Evolutionary conservation across 225 moss, liverwort and hornwort species (phyloP), one percentile per base, ranked within the genome.

Genomic region (Straminergon stramineum): DNA sequence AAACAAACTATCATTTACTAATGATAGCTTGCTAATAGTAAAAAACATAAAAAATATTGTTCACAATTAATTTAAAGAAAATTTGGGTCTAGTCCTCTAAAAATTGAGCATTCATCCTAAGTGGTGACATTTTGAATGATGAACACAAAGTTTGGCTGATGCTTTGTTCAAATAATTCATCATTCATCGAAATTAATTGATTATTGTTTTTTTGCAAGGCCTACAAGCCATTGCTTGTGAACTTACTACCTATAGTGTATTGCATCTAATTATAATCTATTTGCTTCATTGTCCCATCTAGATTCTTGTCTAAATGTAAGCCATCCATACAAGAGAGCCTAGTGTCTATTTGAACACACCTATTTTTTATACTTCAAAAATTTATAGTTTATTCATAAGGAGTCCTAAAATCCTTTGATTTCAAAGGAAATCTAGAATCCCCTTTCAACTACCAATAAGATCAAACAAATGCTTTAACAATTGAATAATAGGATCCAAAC

Each of bases 341-440:
- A 13, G 1, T 3, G 0, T 76, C 0, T 1, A 3, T 34, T 32
- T 20, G 13, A 1, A 21, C 2, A 48, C 12, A 13, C 1, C 5
- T 52, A 21, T 13, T 20, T 76, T 12, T 20, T 52, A 0, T 5
- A 32, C 12, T 76, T 79, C 4, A 2, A 56, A 56, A 37, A 35
- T 23, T 12, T 20, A 20, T 31, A 32, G 4, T 31, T 48, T 18
- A 51, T 48, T 75, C 2, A 52, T 21, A 13, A 0, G 0, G 5
- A 53, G 13, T 34, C 7, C 8, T 8, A 34, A 32, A 34, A 77
- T 53, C 5, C 14, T 35, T 32, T 77, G 53, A 20, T 32, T 53
- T 32, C 13, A 13, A 34, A 53, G 21, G 53, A 8, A 77, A 34
- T 77, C 14, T 32, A 32, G 1, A 51, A 51, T 18, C 5, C 7